Evolutionary conservation across 1,139 yeast species (phyloP), one percentile per base, ranked within the genome.

Genomic region (Yamadazyma diospyri): DNA sequence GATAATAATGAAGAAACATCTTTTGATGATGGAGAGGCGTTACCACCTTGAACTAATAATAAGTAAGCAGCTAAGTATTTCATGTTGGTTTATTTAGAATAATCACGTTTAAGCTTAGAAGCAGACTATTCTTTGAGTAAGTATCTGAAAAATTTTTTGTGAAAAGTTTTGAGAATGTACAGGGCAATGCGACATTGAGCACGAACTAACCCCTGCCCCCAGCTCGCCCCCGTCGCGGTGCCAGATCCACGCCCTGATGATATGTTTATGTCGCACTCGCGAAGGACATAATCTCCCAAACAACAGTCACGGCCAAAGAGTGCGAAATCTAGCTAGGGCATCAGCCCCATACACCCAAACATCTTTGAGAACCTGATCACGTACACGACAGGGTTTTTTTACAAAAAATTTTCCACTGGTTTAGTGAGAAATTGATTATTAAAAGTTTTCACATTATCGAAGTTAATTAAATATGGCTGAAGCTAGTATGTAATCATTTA

Each of bases 41-140:
- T 81, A 65, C 92, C 92, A 66, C 89, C 85, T 67, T 83, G 84
- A 69, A 77, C 83, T 69, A 83, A 79, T 69, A 82, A 78, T 69
- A 83, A 77, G 78, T 83, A 83, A 71, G 94, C 89, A 72, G 94
- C 92, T 72, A 83, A 76, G 78, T 83, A 83, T 78, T 81, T 83
- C 94, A 83, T 62, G 5, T 14, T 23, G 7, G 15, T 12, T 17
- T 29, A 29, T 16, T n/a, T 59, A 70, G 74, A 71, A 72, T 72
- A 73, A 72, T 73, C 78, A 66, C 65, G 38, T 69, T 73, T 73
- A 73, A 73, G 79, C 78, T n/a, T 58, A 54, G 43, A 42, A 57
- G 79, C 79, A 65, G 79, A 74, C 78, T 72, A 73, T 73, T 71
- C 79, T 65, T 72, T 72, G 61, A 49, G 50, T 51, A 48, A 38